Conservation (phyloP, 2,329 filamentous ascomycete species). For the Keithomyces neogunnii region DNA sequence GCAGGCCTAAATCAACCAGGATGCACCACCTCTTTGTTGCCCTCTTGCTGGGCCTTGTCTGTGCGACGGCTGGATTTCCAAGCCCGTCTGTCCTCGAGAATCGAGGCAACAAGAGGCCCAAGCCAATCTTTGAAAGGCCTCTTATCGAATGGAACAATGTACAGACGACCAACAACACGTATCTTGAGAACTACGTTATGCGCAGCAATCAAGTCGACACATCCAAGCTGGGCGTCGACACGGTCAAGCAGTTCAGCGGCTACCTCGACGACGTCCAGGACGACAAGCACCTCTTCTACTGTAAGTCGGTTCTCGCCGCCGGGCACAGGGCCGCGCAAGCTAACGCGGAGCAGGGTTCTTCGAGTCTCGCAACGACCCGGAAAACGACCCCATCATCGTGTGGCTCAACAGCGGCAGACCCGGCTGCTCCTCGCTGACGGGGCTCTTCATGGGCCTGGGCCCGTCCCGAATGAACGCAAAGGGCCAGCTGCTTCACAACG, state of each 20-base stretch:
- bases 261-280: conserved; percentile 93
- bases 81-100: background rate
- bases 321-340: background rate
- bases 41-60: background rate
- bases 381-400: conserved; percentile 89
- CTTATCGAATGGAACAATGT: conserved; percentile 1
- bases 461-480: conserved; percentile 78
- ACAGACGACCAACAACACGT: background rate
- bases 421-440: conserved; percentile 90
- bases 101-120: background rate
- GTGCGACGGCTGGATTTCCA: background rate
- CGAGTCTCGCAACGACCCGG: conserved; percentile 90
- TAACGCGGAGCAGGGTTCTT: conserved; percentile 69
- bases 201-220: conserved; percentile 87
- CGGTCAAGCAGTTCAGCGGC: conserved; percentile 92
- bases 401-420: conserved; percentile 85
- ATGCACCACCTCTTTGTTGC: background rate
- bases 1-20: background rate
- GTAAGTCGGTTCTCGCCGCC: conserved; percentile 42
- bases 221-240: conserved; percentile 72
- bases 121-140: background rate
- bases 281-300: conserved; percentile 98
- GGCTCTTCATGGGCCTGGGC: conserved; percentile 93
- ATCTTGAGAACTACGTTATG: conserved; percentile 59
- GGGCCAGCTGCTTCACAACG: conserved; percentile 73